A percentile compares a stretch with the other conserved stretches of the same genome.
phyloP scores from a whole-genome alignment of 1,284 basidiomycete species.

The Moniliophthora roreri region DNA sequence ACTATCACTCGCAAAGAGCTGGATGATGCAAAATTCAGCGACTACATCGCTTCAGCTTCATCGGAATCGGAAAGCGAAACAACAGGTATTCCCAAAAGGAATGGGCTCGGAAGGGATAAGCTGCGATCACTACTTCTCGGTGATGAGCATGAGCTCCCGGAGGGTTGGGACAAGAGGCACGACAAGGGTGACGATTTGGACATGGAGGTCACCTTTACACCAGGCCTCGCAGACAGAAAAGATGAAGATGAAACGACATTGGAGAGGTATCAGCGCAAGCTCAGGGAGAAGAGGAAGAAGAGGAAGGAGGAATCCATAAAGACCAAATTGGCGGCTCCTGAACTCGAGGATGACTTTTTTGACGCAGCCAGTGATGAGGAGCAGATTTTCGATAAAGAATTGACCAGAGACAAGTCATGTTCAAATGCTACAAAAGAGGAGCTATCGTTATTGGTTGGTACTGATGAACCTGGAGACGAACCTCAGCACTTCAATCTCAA shows the following conservation, averaged over 20 bases:
- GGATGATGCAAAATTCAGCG: slow-evolving; percentile 85
- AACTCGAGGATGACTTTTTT: slow-evolving; percentile 70
- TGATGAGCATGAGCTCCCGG: slow-evolving; percentile 63
- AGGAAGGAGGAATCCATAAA: slow-evolving; percentile 69
- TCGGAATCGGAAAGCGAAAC: slow-evolving; percentile 58
- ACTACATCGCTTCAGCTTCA: slow-evolving; percentile 77
- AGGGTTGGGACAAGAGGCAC: slow-evolving; percentile 70
- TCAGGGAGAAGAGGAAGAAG: slow-evolving; percentile 82
- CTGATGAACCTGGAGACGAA: slow-evolving; percentile 51
- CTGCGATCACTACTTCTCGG: slow-evolving; percentile 75
- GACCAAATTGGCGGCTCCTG: slow-evolving; percentile 27
- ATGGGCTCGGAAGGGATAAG: slow-evolving; percentile 55
- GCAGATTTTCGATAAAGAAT: slow-evolving; percentile 23
- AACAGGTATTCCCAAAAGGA: slow-evolving; percentile 33
- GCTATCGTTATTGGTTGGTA: slow-evolving; percentile 61
- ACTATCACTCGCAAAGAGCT: slow-evolving; percentile 80
- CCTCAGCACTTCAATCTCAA: slow-evolving; percentile 90
- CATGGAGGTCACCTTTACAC: slow-evolving; percentile 93
- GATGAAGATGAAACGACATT: slow-evolving; percentile 78
- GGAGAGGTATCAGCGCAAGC: slow-evolving; percentile 82
- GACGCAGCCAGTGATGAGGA: slow-evolving; percentile 50
- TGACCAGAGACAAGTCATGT: slow-evolving; percentile 13
- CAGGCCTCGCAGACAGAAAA: slow-evolving; percentile 66
- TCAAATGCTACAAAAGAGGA: slow-evolving; percentile 60
- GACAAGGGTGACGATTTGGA: slow-evolving; percentile 54